Evolutionary conservation across 148 eudicot species (phyloP), one percentile per base, ranked within the genome.

Genomic region (Chenopodium album): DNA sequence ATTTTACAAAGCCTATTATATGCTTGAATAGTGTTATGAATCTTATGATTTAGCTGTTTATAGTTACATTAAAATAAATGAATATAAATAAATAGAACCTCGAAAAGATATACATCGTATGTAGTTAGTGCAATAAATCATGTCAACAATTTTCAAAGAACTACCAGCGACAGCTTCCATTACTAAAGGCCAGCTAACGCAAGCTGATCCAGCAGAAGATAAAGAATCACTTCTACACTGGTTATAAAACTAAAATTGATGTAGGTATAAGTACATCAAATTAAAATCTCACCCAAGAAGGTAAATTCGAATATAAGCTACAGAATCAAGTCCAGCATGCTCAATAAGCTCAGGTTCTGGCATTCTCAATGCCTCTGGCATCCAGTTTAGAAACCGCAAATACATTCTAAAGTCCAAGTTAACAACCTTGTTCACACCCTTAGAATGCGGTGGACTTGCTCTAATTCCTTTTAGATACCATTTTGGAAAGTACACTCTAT

Each of bases 291-390:
- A 96, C 99, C 99, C 98, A 32, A 96, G 94, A 86, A 92, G 92
- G 67, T 96, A 96, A 80, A 96, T 96, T 79, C 99, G 86, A 63
- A 94, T 88, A 82, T 96, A 96, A 12, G 87, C 98, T 83, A 92
- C 95, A 81, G 99, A 92, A 86, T 96, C 99, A 76, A 96, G 97
- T 48, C 99, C 99, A 32, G 99, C 99, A 69, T 96, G 99, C 46
- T 94, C 91, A 85, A 96, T 90, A 65, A 96, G 98, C 90, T 96
- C 99, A 23, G 89, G 97, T 78, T 96, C 92, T 26, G 99, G 99
- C 99, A 96, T 96, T 92, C 90, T 87, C 83, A 96, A 85, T 78
- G 99, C 99, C 32, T 93, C 95, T 79, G 98, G 98, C 95, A 96
- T 94, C 99, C 99, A 96, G 22, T 85, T 92, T 85, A 91, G 89